Evolutionary conservation across 2,329 filamentous ascomycete species (phyloP).

Genomic region (Pestalotiopsis sp.): DNA sequence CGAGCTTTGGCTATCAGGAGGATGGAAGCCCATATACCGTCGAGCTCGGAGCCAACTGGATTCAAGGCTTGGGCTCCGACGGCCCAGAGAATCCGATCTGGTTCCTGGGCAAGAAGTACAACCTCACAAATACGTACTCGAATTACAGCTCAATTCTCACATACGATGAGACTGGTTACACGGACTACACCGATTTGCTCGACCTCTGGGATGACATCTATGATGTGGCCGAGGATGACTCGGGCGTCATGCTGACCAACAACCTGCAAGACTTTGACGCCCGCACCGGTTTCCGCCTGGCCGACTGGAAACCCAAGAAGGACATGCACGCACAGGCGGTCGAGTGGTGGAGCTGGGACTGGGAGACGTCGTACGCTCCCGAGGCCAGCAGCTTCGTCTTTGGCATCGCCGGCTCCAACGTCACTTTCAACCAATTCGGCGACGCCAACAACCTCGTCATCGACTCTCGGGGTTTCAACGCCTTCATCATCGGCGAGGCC

Average conservation of each 20-base stretch:
- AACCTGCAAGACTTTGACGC: constrained; percentile 63
- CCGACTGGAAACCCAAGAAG: constrained; percentile 61
- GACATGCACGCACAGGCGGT: constrained; percentile 58
- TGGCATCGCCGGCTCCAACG: constrained; percentile 57
- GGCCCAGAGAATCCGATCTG: constrained; percentile 61
- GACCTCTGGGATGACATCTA: constrained; percentile 50
- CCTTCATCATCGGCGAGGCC: constrained; percentile 58
- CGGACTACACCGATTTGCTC: constrained; percentile 51
- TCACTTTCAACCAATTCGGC: constrained; percentile 63
- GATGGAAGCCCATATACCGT: constrained; percentile 56
- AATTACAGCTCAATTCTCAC: constrained; percentile 59
- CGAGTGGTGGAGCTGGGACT: constrained; percentile 57
- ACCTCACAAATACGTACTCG: constrained; percentile 55
- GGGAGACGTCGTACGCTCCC: constrained; percentile 58
- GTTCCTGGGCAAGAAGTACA: constrained; percentile 60
- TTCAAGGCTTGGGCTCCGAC: constrained; percentile 30
- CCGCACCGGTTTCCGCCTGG: constrained; percentile 57
- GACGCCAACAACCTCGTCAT: constrained; percentile 61
- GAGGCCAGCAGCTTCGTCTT: constrained; percentile 57
- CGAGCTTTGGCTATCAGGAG: constrained; percentile 50
- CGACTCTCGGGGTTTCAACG: constrained; percentile 62
- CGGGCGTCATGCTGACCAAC: constrained; percentile 55
- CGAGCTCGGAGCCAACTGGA: constrained; percentile 70
- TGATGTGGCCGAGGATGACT: constrained; percentile 45
- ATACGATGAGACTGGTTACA: constrained; percentile 57